phyloP scores from a whole-genome alignment of 208 protist species.

The Tritrichomonas foetus region DNA sequence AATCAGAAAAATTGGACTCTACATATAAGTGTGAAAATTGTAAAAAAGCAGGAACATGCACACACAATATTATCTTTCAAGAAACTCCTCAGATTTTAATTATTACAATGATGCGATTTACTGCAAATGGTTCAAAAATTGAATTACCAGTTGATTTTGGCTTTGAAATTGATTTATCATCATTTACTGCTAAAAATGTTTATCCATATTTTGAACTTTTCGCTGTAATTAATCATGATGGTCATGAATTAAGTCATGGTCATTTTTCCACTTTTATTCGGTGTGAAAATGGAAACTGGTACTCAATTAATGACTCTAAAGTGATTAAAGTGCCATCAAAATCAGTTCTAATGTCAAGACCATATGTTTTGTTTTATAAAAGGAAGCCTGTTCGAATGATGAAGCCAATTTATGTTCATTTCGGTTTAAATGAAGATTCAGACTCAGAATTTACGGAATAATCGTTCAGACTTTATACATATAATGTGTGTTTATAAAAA shows the following conservation, averaged over 20 bases:
- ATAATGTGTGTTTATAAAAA: no score
- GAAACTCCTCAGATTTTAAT: neutral
- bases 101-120: conserved; percentile 4
- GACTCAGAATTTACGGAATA: no score
- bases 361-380: conserved; percentile 23
- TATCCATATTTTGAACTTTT: neutral
- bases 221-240: neutral
- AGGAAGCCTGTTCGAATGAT: neutral
- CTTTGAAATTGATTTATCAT: neutral
- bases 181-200: neutral
- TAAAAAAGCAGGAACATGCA: neutral
- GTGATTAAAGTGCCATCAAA: neutral
- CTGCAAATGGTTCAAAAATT: neutral
- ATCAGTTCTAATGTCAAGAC: neutral
- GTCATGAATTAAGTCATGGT: neutral
- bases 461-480: no score
- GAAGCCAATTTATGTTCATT: neutral
- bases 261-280: neutral
- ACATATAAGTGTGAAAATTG: neutral
- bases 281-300: neutral
- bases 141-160: neutral
- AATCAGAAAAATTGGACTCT: neutral
- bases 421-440: no score
- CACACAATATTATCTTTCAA: neutral
- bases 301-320: neutral